Conservation (phyloP, 805 yeast species). For the Saturnispora besseyi region DNA sequence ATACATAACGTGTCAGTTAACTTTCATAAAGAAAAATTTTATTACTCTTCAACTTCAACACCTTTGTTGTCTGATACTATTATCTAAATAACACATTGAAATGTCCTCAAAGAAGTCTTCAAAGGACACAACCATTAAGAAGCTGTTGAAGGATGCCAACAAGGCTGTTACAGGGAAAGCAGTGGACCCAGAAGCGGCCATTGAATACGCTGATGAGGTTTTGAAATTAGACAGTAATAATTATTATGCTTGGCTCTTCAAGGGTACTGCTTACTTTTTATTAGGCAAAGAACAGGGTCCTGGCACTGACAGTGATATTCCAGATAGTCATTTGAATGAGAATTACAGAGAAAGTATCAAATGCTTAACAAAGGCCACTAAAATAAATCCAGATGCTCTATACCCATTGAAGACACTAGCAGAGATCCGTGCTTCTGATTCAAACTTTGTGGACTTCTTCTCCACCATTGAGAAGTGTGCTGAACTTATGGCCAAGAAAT, state of each 20-base stretch:
- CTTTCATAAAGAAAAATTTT: background rate
- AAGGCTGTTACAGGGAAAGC: conserved; percentile 46
- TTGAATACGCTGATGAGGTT: conserved; percentile 46
- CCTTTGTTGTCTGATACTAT: background rate
- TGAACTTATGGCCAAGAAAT: conserved; percentile 25
- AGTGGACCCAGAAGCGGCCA: conserved; percentile 43
- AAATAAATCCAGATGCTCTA: conserved; percentile 40
- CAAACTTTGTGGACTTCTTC: conserved; percentile 39
- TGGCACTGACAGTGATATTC: conserved; percentile 27
- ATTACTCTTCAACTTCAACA: background rate
- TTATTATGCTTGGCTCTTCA: conserved; percentile 60
- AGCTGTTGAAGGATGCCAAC: conserved; percentile 39
- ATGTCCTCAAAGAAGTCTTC: conserved; percentile 5
- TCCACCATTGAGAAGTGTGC: conserved; percentile 37
- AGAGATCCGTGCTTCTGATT: conserved; percentile 32
- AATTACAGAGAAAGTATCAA: background rate
- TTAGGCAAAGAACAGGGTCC: conserved; percentile 35
- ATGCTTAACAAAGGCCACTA: conserved; percentile 42
- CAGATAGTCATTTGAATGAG: background rate
- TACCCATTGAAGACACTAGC: conserved; percentile 80
- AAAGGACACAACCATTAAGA: conserved; percentile 14
- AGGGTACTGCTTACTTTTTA: conserved; percentile 49
- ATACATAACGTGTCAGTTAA: background rate
- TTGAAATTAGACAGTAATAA: conserved; percentile 46
- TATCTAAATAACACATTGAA: background rate